These are phyloP conservation scores for Papiliotrema nemorosa DNA, from an alignment of 1,284 basidiomycete species.

Conservation along the genomic window DNA sequence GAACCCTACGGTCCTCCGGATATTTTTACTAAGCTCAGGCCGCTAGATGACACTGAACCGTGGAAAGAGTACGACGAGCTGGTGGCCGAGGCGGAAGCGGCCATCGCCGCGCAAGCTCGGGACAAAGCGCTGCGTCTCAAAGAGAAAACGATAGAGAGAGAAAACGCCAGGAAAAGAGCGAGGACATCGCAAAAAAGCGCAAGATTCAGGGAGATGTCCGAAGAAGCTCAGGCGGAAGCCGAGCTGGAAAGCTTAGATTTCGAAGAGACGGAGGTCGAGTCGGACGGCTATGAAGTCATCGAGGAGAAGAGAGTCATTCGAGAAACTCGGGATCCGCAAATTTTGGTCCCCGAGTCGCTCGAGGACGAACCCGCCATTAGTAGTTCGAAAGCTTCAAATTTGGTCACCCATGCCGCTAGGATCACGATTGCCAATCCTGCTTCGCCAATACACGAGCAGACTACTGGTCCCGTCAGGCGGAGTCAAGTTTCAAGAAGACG, in stretches of 20 bases:
- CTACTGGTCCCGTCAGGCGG: not conserved
- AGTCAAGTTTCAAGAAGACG: not conserved
- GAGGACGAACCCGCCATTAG: not conserved
- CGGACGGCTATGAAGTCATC: no score
- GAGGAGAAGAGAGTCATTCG: no score
- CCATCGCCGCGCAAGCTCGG: no score
- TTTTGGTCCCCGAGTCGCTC: not conserved
- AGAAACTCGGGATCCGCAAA: no score
- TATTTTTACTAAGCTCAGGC: not conserved
- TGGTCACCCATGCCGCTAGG: not conserved
- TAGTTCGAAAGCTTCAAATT: no score
- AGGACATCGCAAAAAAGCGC: not conserved
- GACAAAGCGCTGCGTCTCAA: no score
- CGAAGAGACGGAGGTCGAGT: not conserved
- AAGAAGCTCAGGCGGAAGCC: no score
- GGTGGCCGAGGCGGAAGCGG: not conserved
- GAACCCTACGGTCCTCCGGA: constrained; percentile 4
- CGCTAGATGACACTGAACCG: not conserved
- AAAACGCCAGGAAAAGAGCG: not conserved
- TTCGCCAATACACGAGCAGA: not conserved
- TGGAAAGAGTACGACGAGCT: not conserved
- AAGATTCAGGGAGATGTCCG: no score
- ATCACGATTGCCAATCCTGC: not conserved
- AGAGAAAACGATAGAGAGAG: no score
- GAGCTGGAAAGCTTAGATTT: not conserved